Percentiles rank a stretch among this genome's conserved stretches.
Evolutionary conservation across 2,329 filamentous ascomycete species (phyloP).

Genomic region (Aspergillus fumigatus): DNA sequence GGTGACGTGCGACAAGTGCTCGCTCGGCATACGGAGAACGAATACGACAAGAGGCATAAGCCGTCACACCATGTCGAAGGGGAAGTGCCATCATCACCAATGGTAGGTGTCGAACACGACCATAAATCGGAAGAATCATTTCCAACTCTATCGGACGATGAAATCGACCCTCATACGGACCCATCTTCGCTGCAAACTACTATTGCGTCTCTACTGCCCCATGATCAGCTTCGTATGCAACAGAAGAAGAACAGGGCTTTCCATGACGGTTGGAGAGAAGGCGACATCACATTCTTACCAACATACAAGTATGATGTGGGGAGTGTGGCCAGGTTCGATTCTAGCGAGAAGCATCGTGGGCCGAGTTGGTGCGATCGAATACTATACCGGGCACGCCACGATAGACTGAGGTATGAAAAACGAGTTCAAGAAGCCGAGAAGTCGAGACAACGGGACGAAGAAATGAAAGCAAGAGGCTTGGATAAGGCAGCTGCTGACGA

Average conservation of each 20-base stretch:
- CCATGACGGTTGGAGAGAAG: conserved; percentile 88
- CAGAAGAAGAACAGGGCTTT: conserved; percentile 76
- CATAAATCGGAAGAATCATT: conserved; percentile 4
- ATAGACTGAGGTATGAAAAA: conserved; percentile 62
- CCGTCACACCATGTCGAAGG: conserved; percentile 22
- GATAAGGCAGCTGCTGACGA: conserved; percentile 72
- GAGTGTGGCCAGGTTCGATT: conserved; percentile 88
- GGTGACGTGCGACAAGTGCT: conserved; percentile 84
- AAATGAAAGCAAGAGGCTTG: conserved; percentile 77
- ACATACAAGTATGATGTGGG: conserved; percentile 98
- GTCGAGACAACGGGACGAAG: conserved; percentile 68
- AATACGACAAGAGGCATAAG: conserved; percentile 59
- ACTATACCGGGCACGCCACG: conserved; percentile 71
- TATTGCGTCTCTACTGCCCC: conserved; percentile 76
- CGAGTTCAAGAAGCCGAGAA: conserved; percentile 61
- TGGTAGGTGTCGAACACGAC: conserved; percentile 8
- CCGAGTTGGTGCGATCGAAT: conserved; percentile 98
- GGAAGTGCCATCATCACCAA: conserved; percentile 16
- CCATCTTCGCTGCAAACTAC: conserved; percentile 86
- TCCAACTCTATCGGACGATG: conserved; percentile 50
- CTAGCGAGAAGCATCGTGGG: conserved; percentile 86
- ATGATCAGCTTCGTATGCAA: conserved; percentile 77
- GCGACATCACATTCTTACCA: conserved; percentile 79
- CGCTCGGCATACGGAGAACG: conserved; percentile 73
- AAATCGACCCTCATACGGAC: conserved; percentile 67